phyloP scores from a whole-genome alignment of 1,284 basidiomycete genomes.

The Ceratobasidium sp. region DNA sequence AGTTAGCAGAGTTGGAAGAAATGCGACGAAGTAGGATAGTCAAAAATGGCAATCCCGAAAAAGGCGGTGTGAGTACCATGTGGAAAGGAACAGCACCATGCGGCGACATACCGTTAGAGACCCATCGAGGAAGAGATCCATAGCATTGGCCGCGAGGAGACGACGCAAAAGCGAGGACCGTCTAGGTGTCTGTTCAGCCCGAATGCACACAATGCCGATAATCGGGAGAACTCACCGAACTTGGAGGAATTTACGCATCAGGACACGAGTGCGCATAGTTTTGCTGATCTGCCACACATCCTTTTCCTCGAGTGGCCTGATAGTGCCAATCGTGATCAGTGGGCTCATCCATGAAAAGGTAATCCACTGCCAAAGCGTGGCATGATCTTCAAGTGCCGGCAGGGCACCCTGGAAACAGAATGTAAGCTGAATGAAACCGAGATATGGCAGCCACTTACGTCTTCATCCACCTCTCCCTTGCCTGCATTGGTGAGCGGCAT shows the following conservation, averaged over 20 bases:
- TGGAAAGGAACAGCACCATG: neutral
- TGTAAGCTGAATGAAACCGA: neutral
- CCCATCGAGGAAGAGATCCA: conserved; percentile 36
- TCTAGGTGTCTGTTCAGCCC: neutral
- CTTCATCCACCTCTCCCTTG: conserved; percentile 26
- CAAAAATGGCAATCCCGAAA: neutral
- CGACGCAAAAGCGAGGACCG: conserved; percentile 37
- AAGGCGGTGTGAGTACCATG: neutral
- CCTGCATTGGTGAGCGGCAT: conserved; percentile 28
- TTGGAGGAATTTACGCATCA: conserved; percentile 37
- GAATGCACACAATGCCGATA: neutral
- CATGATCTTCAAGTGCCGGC: conserved; percentile 37
- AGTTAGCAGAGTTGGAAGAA: neutral
- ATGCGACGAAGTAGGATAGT: neutral
- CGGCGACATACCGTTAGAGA: conserved; percentile 32
- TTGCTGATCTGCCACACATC: conserved; percentile 40
- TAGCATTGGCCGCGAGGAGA: conserved; percentile 37
- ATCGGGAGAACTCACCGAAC: conserved; percentile 20
- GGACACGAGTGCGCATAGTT: conserved; percentile 31
- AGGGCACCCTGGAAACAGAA: conserved; percentile 6
- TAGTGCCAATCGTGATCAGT: conserved; percentile 33
- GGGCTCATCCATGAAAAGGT: conserved; percentile 40
- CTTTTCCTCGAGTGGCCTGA: conserved; percentile 36
- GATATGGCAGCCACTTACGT: conserved; percentile 3
- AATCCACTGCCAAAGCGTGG: conserved; percentile 37